Evolutionary conservation across 345 rosid genomes (phyloP), one percentile per base, ranked within the genome.

Genomic region (Rubroshorea leprosula): DNA sequence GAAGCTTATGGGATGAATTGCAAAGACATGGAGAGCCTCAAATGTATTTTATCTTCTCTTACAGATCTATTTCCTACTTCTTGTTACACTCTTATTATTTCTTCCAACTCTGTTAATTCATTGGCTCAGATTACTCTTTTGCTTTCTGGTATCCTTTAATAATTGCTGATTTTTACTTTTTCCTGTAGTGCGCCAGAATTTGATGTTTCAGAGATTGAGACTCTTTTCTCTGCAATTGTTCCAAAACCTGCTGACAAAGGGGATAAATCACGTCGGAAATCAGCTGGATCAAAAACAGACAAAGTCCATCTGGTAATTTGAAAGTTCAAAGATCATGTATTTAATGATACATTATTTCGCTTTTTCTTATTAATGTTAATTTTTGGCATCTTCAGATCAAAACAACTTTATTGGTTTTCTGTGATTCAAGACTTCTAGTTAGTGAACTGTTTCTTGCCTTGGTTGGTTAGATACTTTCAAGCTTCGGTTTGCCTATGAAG

Each of bases 1-100:
- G 99, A 80, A 94, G 96, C 77, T 87, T 94, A 65, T 94, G 97
- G 99, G 96, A 94, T 15, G 97, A 94, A 76, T 61, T 94, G 70
- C 99, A 94, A 70, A 90, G 79, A 72, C 83, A 80, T 50, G 96
- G 94, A 62, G 99, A 85, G 60, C 73, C 84, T 51, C 99, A 87
- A 73, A 85, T 57, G 97, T 90, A 83, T 31, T 31, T 55, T 52
- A 52, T 65, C 72, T 65, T 63, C 58, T 63, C 48, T 47, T 67
- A n/a, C 58, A 66, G 58, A 39, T 61, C 55, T 46, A 49, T 58
- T 49, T 31, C 44, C 11, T 64, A 22, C 18, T 53, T 53, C 19
- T 45, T 38, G 25, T 55, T 20, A 41, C 47, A 47, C 17, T 35
- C 12, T 49, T 49, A 43, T 60, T 55, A 22, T 66, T 18, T 52